Evolutionary conservation across 2,329 filamentous ascomycete genomes (phyloP), one percentile per base, ranked within the genome.

Genomic region (Plenodomus lindquistii): DNA sequence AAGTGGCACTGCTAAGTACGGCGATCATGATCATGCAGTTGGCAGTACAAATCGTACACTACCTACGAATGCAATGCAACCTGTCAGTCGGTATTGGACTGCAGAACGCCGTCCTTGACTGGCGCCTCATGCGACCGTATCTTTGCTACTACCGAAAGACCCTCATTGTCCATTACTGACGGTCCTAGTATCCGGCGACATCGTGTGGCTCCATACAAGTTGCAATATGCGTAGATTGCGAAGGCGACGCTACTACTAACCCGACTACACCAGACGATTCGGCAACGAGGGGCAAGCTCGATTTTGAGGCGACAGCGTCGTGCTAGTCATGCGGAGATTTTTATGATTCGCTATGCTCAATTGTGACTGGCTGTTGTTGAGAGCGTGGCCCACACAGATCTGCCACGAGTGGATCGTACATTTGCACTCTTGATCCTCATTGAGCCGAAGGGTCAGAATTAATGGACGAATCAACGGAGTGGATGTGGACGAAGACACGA

Each of bases 171-270:
- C n/a, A n/a, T n/a, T n/a, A 15, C 6, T 31, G 27, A 31, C 27
- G 27, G 27, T 41, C 52, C 52, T 58, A 40, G 7, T n/a, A 29
- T 50, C 50, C 50, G 49, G 39, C 42, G 37, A 48, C 27, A 7
- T 51, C 40, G n/a, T 18, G 42, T 18, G 27, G 27, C 37, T 27
- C 19, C 35, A 38, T 37, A 17, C n/a, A 18, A 40, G 44, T 36
- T 48, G 36, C 40, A 59, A 52, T 59, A 44, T 56, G 47, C 8
- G 7, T 42, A 59, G 52, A 59, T 59, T 59, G 46, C 35, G 48
- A 52, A 55, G 42, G 38, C 29, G 34, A 48, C 46, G 42, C 41
- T 46, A 38, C 31, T 44, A 27, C 27, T 31, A 31, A 8, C 15
- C 10, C 27, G 4, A 13, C 15, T 8, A 11, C 27, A 11, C 10